Percentiles rank a stretch among this genome's conserved stretches.
These are phyloP conservation scores for Penicillium brevicompactum DNA, from an alignment of 2,329 filamentous ascomycete genomes.

Conservation along the genomic window DNA sequence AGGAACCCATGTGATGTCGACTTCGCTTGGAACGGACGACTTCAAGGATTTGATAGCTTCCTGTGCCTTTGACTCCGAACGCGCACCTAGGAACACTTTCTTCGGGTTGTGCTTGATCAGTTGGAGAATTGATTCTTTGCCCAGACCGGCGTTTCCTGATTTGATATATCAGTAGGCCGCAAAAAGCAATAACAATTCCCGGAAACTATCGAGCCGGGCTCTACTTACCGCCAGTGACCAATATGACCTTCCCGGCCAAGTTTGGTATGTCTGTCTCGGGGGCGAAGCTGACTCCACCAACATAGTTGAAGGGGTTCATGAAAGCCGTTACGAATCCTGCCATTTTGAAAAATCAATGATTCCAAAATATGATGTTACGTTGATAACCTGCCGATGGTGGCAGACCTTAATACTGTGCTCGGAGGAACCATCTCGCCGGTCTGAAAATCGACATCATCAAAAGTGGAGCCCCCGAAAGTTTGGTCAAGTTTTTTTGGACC, in stretches of 20 bases:
- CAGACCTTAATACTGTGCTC: not conserved
- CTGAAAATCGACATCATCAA: not conserved
- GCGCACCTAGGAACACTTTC: slow-evolving; percentile 42
- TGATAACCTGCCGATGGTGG: not conserved
- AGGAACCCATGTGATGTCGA: slow-evolving; percentile 24
- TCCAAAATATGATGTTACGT: not conserved
- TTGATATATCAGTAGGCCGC: not conserved
- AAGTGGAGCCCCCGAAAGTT: not conserved
- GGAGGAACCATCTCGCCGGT: not conserved
- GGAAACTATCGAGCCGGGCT: slow-evolving; percentile 29
- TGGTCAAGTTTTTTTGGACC: not conserved
- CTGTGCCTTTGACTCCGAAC: slow-evolving; percentile 25
- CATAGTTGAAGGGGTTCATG: slow-evolving; percentile 20
- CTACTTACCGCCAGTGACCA: slow-evolving; percentile 39
- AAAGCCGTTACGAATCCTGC: slow-evolving; percentile 15
- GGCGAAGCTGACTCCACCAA: slow-evolving; percentile 28
- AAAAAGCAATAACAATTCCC: not conserved
- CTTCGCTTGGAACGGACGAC: slow-evolving; percentile 12
- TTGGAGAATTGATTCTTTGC: slow-evolving; percentile 45
- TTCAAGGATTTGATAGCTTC: slow-evolving; percentile 25
- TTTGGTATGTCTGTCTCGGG: slow-evolving; percentile 38
- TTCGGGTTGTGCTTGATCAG: slow-evolving; percentile 46
- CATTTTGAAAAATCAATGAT: slow-evolving; percentile 7
- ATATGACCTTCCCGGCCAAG: slow-evolving; percentile 35
- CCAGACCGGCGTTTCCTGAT: slow-evolving; percentile 51